These are phyloP conservation scores for Serendipita sp. DNA, from an alignment of 768 basidiomycete genomes.

Conservation along the genomic window DNA sequence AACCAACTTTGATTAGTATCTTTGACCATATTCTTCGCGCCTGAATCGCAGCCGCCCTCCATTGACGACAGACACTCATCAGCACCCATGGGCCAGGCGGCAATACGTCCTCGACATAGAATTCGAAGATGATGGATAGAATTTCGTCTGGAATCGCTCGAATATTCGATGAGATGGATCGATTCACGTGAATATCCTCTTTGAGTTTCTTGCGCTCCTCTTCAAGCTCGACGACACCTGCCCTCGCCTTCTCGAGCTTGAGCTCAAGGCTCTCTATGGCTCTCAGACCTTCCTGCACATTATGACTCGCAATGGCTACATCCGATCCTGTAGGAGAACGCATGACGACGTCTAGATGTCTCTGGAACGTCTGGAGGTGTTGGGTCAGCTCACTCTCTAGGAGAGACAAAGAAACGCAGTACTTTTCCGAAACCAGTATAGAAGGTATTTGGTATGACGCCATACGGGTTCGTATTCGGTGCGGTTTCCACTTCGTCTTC, in stretches of 20 bases:
- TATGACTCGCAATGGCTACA: neutral
- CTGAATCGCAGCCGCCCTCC: neutral
- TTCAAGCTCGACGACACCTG: neutral
- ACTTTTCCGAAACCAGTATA: no score
- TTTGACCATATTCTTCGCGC: neutral
- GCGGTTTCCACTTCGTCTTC: no score
- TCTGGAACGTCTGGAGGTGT: no score
- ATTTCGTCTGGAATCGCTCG: neutral
- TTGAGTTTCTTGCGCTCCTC: neutral
- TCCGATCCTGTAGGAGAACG: neutral
- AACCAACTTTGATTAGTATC: neutral
- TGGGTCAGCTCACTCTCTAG: no score
- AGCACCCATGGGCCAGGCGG: neutral
- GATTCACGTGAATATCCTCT: neutral
- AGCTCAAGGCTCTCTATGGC: neutral
- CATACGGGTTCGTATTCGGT: no score
- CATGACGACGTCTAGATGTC: no score
- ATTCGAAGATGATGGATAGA: neutral
- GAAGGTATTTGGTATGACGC: no score
- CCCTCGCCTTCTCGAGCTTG: neutral
- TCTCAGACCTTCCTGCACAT: neutral
- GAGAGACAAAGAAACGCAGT: no score
- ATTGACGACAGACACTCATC: neutral
- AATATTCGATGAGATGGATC: neutral
- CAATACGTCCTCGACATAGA: neutral